phyloP scores from a whole-genome alignment of 2,329 filamentous ascomycete species.

The Xylaria sp. region DNA sequence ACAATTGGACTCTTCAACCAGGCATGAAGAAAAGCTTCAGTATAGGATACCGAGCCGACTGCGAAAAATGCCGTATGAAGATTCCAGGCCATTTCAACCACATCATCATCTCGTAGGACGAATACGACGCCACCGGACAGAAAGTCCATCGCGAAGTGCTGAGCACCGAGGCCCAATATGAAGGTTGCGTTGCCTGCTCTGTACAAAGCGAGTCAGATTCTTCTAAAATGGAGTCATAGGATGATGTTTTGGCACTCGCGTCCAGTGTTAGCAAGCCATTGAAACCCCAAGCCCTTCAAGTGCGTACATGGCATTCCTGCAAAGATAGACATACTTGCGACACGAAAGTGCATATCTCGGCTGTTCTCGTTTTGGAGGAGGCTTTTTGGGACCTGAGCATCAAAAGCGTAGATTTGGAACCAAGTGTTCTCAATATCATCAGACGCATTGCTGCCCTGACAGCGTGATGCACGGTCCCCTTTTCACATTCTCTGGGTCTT shows the following conservation, averaged over 20 bases:
- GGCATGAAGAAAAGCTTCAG: conserved; percentile 74
- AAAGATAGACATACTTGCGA: conserved; percentile 25
- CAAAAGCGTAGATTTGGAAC: not conserved
- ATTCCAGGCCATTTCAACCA: conserved; percentile 83
- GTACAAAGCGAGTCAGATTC: not conserved
- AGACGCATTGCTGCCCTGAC: not conserved
- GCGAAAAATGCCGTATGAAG: conserved; percentile 76
- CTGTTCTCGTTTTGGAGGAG: not conserved
- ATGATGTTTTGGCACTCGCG: not conserved
- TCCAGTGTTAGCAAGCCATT: not conserved
- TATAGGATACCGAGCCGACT: conserved; percentile 79
- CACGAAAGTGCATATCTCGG: conserved; percentile 10
- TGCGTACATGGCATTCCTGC: conserved; percentile 9
- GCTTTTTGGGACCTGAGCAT: not conserved
- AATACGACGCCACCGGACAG: conserved; percentile 3
- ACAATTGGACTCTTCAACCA: conserved; percentile 65
- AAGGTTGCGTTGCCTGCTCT: not conserved
- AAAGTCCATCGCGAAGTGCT: conserved; percentile 8
- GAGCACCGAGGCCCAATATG: not conserved
- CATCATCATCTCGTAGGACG: conserved; percentile 68
- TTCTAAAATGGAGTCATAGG: not conserved
- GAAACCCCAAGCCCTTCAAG: not conserved
- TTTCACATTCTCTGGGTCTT: not conserved
- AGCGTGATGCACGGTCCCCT: not conserved
- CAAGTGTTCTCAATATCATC: not conserved